phyloP scores from a whole-genome alignment of 1,284 basidiomycete genomes.

The Apiotrichum siamense region DNA sequence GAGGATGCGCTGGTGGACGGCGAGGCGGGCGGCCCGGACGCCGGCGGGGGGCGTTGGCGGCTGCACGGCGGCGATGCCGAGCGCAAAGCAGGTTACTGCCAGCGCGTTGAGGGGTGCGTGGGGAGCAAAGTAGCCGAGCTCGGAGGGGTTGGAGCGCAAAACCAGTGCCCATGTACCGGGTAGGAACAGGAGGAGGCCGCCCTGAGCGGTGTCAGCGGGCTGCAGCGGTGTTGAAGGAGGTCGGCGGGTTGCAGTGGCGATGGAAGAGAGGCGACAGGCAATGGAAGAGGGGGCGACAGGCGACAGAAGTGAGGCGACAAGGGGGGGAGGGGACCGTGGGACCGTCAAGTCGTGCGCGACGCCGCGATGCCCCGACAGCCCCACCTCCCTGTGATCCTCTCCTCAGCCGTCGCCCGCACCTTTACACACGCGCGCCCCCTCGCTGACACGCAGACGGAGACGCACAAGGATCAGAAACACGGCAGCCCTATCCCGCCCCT shows the following conservation, averaged over 20 bases:
- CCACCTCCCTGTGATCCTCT: too few relatives aligned
- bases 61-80: slow-evolving; percentile 40
- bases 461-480: not conserved
- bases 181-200: slow-evolving; percentile 32
- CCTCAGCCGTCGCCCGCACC: too few relatives aligned
- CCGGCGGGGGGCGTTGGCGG: slow-evolving; percentile 29
- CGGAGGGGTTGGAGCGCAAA: slow-evolving; percentile 17
- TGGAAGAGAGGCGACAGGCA: too few relatives aligned
- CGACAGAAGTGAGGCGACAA: too few relatives aligned
- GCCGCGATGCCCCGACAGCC: too few relatives aligned
- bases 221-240: too few relatives aligned
- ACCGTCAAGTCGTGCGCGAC: too few relatives aligned
- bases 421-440: not conserved
- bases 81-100: slow-evolving; percentile 32
- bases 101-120: slow-evolving; percentile 43
- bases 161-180: slow-evolving; percentile 34
- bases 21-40: slow-evolving; percentile 24
- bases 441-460: not conserved
- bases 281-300: too few relatives aligned
- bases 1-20: slow-evolving; percentile 36
- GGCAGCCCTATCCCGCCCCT: slow-evolving; percentile 13
- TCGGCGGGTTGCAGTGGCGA: too few relatives aligned
- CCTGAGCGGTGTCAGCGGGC: slow-evolving; percentile 14
- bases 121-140: slow-evolving; percentile 37
- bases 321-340: too few relatives aligned